These are phyloP conservation scores for Starmerella cellae DNA, from an alignment of 805 yeast species.

Conservation along the genomic window DNA sequence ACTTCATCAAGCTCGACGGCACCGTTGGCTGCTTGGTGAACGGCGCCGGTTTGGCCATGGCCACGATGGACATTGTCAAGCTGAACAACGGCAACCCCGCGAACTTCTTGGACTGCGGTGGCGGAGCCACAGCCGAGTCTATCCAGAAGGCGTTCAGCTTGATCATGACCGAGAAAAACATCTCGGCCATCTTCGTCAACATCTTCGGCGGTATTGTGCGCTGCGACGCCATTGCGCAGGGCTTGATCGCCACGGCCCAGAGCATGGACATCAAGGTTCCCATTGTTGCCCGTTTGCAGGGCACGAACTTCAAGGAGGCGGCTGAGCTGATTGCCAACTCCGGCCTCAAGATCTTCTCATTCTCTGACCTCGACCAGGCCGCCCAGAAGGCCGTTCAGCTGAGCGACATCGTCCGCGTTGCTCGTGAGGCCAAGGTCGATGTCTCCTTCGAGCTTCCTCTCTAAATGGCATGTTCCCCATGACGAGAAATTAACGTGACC, in stretches of 20 bases:
- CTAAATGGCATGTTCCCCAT: conserved; percentile 19
- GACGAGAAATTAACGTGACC: neutral
- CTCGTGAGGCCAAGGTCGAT: conserved; percentile 38
- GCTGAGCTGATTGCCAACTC: conserved; percentile 72
- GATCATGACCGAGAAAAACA: conserved; percentile 77
- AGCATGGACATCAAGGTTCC: conserved; percentile 84
- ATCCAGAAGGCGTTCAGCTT: conserved; percentile 92
- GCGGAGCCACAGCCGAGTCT: conserved; percentile 98
- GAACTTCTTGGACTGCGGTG: conserved; percentile 98
- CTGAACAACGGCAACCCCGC: conserved; percentile 98
- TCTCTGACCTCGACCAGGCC: conserved; percentile 90
- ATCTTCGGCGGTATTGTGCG: conserved; percentile 99
- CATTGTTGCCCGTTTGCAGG: conserved; percentile 95
- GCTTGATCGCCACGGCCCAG: conserved; percentile 89
- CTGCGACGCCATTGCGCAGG: conserved; percentile 97
- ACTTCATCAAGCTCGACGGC: conserved; percentile 96
- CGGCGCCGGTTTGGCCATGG: conserved; percentile 99
- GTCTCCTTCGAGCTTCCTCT: conserved; percentile 38
- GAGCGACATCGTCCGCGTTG: conserved; percentile 32
- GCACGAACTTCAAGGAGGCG: conserved; percentile 88
- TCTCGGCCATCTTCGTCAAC: conserved; percentile 92
- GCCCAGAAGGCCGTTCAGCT: conserved; percentile 87
- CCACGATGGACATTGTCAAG: conserved; percentile 98
- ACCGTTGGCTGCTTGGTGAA: conserved; percentile 97
- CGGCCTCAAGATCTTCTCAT: conserved; percentile 83